Conservation (phyloP, 2,329 filamentous ascomycete species). For the Xylaria arbuscula region DNA sequence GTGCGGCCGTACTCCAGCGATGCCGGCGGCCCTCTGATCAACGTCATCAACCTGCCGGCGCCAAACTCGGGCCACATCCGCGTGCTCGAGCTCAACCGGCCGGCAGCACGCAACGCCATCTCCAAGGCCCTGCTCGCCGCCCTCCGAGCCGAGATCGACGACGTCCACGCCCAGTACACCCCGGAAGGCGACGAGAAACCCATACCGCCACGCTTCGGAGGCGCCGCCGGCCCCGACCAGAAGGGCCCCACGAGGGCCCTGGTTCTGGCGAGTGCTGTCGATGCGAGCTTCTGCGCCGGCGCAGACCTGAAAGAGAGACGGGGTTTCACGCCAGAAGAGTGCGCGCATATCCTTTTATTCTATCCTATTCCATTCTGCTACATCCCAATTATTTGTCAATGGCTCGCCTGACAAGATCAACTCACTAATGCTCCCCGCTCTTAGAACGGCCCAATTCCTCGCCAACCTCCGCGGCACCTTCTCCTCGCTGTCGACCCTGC, state of each 20-base stretch:
- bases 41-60: conserved; percentile 79
- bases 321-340: conserved; percentile 83
- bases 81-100: conserved; percentile 87
- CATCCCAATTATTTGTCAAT: not conserved
- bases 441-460: conserved; percentile 83
- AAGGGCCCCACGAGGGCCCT: conserved; percentile 78
- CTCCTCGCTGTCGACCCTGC: conserved; percentile 75
- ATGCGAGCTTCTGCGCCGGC: conserved; percentile 90
- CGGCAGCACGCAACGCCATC: conserved; percentile 88
- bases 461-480: conserved; percentile 80
- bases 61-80: conserved; percentile 86
- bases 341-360: conserved; percentile 45
- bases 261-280: conserved; percentile 85
- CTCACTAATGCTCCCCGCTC: not conserved
- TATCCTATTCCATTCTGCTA: not conserved
- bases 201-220: conserved; percentile 55
- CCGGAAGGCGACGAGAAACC: conserved; percentile 64
- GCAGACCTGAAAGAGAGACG: conserved; percentile 92
- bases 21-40: conserved; percentile 65
- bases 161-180: conserved; percentile 73
- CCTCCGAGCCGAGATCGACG: conserved; percentile 77
- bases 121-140: conserved; percentile 79
- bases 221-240: conserved; percentile 57
- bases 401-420: not conserved
- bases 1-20: conserved; percentile 57